phyloP scores from a whole-genome alignment of 2,329 filamentous ascomycete species.

The Lasiodiplodia citricola region DNA sequence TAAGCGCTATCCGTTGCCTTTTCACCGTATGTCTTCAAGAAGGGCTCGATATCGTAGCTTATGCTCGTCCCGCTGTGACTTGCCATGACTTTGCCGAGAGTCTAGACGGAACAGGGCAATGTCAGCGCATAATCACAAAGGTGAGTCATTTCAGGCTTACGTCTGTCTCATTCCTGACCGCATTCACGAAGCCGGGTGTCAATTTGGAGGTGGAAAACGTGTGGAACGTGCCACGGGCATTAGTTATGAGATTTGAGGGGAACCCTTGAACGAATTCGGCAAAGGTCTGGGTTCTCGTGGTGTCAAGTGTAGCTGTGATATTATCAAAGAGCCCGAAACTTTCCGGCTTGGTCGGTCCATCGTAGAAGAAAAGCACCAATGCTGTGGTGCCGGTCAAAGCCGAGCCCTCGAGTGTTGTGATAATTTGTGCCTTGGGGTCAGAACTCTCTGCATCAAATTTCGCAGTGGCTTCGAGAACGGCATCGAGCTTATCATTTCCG shows the following conservation, averaged over 20 bases:
- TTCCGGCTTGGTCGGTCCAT: not conserved
- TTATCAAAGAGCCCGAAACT: not conserved
- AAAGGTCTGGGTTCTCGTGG: not conserved
- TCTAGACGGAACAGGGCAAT: not conserved
- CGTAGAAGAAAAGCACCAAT: constrained; percentile 3
- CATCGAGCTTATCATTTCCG: not conserved
- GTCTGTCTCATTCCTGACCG: constrained; percentile 5
- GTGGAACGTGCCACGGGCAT: constrained; percentile 6
- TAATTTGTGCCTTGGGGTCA: not conserved
- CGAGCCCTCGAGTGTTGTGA: not conserved
- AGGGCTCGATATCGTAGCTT: constrained; percentile 14
- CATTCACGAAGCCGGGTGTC: not conserved
- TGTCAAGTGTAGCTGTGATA: not conserved
- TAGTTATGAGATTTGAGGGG: not conserved
- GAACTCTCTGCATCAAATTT: not conserved
- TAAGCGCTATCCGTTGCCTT: constrained; percentile 9
- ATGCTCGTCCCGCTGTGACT: constrained; percentile 11
- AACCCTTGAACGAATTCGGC: not conserved
- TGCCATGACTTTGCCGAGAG: constrained; percentile 4
- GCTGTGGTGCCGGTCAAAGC: not conserved
- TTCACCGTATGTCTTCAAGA: not conserved
- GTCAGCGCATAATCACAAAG: not conserved
- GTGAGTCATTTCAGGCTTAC: not conserved
- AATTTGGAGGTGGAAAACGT: not conserved
- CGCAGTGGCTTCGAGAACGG: constrained; percentile 1